A percentile compares a stretch with the other conserved stretches of the same genome.
Evolutionary conservation across 2,329 filamentous ascomycete genomes (phyloP).

Genomic region (Dactylellina cionopaga): DNA sequence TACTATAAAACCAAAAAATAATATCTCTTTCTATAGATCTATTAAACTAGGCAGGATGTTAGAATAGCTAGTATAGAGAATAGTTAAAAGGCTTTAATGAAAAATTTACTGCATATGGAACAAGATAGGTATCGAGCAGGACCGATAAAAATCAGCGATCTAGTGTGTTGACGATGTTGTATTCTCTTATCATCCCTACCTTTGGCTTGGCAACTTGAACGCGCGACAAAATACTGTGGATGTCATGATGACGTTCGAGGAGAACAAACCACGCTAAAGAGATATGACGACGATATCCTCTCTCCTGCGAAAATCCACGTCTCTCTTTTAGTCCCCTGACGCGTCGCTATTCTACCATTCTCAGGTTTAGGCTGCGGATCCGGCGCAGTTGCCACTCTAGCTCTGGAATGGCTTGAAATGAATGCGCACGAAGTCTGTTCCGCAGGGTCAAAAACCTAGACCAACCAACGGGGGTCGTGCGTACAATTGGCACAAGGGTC

Average conservation of each 20-base stretch:
- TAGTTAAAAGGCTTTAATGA: too few relatives aligned
- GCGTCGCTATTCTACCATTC: not conserved
- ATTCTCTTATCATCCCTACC: not conserved
- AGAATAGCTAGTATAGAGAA: too few relatives aligned
- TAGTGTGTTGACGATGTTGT: not conserved
- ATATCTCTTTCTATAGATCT: too few relatives aligned
- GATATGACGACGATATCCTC: slow-evolving; percentile 26
- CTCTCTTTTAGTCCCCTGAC: too few relatives aligned
- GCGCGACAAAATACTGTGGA: not conserved
- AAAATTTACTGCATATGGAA: too few relatives aligned
- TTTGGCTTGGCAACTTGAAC: not conserved
- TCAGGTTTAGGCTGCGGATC: not conserved
- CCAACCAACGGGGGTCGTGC: too few relatives aligned
- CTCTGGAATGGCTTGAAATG: not conserved
- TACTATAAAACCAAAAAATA: too few relatives aligned
- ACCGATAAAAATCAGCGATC: not conserved
- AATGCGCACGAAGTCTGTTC: slow-evolving; percentile 4
- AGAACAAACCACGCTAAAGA: not conserved
- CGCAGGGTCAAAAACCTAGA: not conserved
- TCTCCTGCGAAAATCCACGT: not conserved
- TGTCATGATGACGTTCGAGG: slow-evolving; percentile 32
- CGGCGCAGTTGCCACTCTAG: not conserved
- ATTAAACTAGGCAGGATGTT: too few relatives aligned
- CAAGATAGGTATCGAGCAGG: too few relatives aligned
- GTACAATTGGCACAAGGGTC: too few relatives aligned